Evolutionary conservation across 2,329 filamentous ascomycete species (phyloP).

Genomic region (Diaporthe sp.): DNA sequence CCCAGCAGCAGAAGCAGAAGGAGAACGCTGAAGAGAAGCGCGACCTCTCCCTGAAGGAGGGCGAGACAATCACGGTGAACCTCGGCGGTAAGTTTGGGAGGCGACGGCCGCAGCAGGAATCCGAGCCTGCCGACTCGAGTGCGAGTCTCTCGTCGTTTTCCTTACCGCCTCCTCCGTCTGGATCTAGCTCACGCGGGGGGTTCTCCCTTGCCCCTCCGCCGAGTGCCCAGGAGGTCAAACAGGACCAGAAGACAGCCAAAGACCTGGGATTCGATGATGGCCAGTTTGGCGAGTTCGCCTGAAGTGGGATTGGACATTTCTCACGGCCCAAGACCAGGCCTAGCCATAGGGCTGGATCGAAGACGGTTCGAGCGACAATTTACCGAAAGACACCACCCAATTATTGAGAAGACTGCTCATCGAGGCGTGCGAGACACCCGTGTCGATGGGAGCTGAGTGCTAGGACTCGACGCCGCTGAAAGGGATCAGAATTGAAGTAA

Average conservation of each 20-base stretch:
- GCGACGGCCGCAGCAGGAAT: constrained; percentile 49
- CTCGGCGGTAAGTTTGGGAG: constrained; percentile 71
- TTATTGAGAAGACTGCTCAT: not conserved
- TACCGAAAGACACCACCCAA: not conserved
- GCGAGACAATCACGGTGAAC: constrained; percentile 88
- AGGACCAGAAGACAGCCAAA: constrained; percentile 68
- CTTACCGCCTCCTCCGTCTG: constrained; percentile 76
- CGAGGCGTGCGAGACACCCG: not conserved
- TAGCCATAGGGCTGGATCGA: constrained; percentile 5
- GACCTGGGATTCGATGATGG: constrained; percentile 89
- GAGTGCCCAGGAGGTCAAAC: constrained; percentile 70
- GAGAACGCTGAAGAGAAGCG: constrained; percentile 67
- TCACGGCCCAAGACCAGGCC: constrained; percentile 19
- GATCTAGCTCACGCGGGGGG: constrained; percentile 48
- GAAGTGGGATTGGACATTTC: constrained; percentile 24
- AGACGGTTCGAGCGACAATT: not conserved
- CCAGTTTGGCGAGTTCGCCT: constrained; percentile 87
- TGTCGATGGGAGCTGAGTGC: not conserved
- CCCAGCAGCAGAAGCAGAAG: constrained; percentile 52
- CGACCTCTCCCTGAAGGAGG: constrained; percentile 89
- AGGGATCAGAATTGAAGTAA: not conserved
- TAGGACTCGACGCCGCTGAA: not conserved
- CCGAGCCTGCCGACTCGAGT: constrained; percentile 48
- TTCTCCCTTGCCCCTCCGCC: constrained; percentile 76
- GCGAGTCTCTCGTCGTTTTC: constrained; percentile 71